phyloP scores from a whole-genome alignment of 441 rosid genomes.

The Erodium moschatum region DNA sequence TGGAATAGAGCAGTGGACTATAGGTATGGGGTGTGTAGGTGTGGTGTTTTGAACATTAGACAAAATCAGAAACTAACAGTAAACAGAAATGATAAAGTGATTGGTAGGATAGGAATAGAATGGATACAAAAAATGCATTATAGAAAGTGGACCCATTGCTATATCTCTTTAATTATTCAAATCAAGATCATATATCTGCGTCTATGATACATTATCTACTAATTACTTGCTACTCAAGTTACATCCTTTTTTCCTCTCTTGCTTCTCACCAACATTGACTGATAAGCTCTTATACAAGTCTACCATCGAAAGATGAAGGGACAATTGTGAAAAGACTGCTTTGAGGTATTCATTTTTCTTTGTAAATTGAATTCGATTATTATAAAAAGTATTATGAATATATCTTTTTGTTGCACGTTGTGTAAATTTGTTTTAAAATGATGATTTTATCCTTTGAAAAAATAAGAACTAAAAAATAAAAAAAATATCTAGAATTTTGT shows the following conservation, averaged over 20 bases:
- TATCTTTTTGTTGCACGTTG: too few relatives aligned
- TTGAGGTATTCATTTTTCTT: too few relatives aligned
- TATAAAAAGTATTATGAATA: too few relatives aligned
- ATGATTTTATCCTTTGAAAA: too few relatives aligned
- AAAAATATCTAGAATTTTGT: too few relatives aligned
- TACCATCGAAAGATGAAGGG: not conserved
- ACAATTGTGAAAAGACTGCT: too few relatives aligned
- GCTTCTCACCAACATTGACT: not conserved
- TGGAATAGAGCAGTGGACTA: not conserved
- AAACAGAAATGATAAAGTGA: not conserved
- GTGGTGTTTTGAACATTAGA: not conserved
- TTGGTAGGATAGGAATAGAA: not conserved
- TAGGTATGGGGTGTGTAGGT: not conserved
- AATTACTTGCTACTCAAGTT: constrained; percentile 3
- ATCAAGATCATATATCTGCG: not conserved
- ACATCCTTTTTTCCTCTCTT: not conserved
- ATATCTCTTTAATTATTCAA: not conserved
- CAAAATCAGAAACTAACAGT: constrained; percentile 6
- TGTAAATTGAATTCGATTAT: too few relatives aligned
- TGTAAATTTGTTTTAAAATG: too few relatives aligned
- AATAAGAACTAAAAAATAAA: too few relatives aligned
- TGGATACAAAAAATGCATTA: constrained; percentile 1
- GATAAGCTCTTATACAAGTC: not conserved
- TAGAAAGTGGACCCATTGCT: not conserved
- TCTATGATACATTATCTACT: not conserved